Percentiles rank a stretch among this genome's conserved stretches.
phyloP scores from a whole-genome alignment of 176 grass and related monocot genomes.

The Avena atlantica region DNA sequence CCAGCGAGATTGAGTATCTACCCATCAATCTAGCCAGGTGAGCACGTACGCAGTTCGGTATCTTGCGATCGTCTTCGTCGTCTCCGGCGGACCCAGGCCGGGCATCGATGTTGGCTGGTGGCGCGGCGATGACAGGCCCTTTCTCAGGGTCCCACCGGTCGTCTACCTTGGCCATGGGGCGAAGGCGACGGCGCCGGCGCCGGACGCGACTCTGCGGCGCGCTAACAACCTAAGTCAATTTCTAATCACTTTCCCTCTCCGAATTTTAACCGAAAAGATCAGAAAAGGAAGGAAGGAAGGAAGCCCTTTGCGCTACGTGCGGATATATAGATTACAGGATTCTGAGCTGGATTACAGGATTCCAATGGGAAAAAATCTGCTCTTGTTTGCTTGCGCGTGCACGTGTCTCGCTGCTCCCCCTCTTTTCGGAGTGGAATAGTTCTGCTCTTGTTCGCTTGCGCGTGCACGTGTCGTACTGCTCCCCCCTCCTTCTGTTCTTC shows the following conservation, averaged over 20 bases:
- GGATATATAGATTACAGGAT: constrained; percentile 11
- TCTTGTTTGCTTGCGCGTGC: not conserved
- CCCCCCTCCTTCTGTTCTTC: not conserved
- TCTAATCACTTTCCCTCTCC: not conserved
- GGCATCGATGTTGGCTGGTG: not conserved
- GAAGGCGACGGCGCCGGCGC: not conserved
- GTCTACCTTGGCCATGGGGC: constrained; percentile 9
- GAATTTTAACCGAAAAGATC: not conserved
- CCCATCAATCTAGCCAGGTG: not conserved
- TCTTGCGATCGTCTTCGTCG: not conserved
- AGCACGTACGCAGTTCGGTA: constrained; percentile 13
- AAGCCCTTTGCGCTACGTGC: not conserved
- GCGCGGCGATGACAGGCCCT: not conserved
- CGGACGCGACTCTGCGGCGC: not conserved
- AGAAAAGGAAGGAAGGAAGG: not conserved
- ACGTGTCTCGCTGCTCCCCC: not conserved
- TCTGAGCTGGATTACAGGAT: not conserved
- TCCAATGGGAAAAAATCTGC: not conserved
- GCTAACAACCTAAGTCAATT: not conserved
- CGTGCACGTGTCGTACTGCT: not conserved
- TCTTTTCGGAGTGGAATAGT: not conserved
- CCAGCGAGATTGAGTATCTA: not conserved
- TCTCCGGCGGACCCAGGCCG: not conserved
- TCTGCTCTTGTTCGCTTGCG: not conserved
- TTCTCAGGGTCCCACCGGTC: not conserved